Evolutionary conservation across 2,329 filamentous ascomycete species (phyloP).

Genomic region (Iodosphaeria phyllophila): DNA sequence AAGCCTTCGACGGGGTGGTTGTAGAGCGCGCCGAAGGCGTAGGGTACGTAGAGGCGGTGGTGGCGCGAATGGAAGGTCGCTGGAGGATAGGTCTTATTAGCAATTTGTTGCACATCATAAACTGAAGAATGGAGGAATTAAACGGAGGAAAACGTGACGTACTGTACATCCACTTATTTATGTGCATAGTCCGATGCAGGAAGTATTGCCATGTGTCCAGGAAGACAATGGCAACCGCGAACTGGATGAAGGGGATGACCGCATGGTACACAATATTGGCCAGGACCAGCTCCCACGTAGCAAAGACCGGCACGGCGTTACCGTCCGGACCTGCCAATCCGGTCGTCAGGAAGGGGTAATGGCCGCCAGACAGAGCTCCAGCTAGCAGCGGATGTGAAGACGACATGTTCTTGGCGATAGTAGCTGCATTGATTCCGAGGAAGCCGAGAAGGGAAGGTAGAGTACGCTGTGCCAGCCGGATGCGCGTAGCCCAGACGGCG

Average conservation of each 20-base stretch:
- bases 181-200: constrained; percentile 86
- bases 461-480: constrained; percentile 62
- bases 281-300: constrained; percentile 58
- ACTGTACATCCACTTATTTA: constrained; percentile 96
- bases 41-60: constrained; percentile 92
- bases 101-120: background rate
- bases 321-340: constrained; percentile 33
- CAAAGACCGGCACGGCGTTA: constrained; percentile 49
- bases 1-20: constrained; percentile 94
- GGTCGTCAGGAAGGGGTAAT: constrained; percentile 54
- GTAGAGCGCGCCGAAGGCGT: constrained; percentile 91
- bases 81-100: constrained; percentile 16
- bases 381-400: constrained; percentile 55
- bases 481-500: constrained; percentile 71
- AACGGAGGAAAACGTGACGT: too few species aligned
- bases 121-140: constrained; percentile 41
- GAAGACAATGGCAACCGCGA: constrained; percentile 52
- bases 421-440: constrained; percentile 57
- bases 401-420: constrained; percentile 58
- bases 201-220: constrained; percentile 99
- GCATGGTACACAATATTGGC: constrained; percentile 69
- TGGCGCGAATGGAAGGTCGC: constrained; percentile 86
- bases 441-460: constrained; percentile 53
- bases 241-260: constrained; percentile 59
- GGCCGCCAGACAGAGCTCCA: constrained; percentile 58